Conservation (phyloP, 805 yeast genomes). For the Spathaspora sp. region DNA sequence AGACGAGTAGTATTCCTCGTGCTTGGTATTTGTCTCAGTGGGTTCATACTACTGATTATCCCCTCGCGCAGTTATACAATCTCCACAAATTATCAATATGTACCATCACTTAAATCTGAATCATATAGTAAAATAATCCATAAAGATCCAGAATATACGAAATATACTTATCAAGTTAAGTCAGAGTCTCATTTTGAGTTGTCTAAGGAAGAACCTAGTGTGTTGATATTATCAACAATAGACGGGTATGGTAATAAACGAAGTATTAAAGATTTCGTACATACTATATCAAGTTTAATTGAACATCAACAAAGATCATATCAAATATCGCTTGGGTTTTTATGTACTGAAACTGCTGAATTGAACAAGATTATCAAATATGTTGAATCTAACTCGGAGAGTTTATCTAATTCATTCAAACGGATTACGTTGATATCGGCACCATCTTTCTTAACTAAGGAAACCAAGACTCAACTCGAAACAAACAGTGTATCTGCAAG, state of each 20-base stretch:
- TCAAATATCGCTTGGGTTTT: conserved; percentile 24
- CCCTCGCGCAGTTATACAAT: background rate
- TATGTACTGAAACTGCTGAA: conserved; percentile 22
- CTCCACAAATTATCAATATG: background rate
- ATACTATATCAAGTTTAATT: conserved; percentile 21
- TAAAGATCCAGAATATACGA: background rate
- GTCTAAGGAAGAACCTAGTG: background rate
- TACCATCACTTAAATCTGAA: conserved; percentile 14
- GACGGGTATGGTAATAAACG: conserved; percentile 34
- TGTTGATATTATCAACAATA: conserved; percentile 19
- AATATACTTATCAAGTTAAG: background rate
- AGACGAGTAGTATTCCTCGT: too few relatives aligned
- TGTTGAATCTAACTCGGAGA: conserved; percentile 16
- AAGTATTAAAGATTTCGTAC: conserved; percentile 28
- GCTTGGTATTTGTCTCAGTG: too few relatives aligned
- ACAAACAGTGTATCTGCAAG: conserved; percentile 29
- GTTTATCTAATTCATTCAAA: conserved; percentile 11
- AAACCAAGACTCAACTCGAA: too few relatives aligned
- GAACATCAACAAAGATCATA: background rate
- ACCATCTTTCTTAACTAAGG: conserved; percentile 25
- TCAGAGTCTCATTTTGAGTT: background rate
- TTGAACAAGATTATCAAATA: too few relatives aligned
- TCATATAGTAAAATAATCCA: background rate
- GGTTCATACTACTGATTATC: background rate
- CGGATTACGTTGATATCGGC: conserved; percentile 26